Evolutionary conservation across 2,329 filamentous ascomycete species (phyloP).

Genomic region (Xylaria digitata): DNA sequence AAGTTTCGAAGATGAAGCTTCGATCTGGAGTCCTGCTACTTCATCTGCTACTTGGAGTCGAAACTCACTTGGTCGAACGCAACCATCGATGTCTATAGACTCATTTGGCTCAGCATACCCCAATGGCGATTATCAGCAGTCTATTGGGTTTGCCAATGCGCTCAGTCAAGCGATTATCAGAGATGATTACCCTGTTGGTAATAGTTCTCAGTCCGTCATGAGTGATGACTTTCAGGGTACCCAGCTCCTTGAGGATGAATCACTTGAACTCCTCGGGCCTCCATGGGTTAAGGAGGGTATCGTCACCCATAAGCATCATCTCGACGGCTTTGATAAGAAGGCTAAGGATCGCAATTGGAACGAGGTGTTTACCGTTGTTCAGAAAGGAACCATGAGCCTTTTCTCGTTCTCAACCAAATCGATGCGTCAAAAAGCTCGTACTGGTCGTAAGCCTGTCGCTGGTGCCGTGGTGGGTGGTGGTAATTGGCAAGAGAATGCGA

Average conservation of each 20-base stretch:
- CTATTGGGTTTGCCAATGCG: conserved; percentile 96
- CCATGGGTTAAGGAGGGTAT: conserved; percentile 99
- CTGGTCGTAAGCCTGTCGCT: conserved; percentile 60
- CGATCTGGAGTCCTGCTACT: conserved; percentile 85
- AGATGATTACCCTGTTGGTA: conserved; percentile 75
- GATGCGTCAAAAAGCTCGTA: conserved; percentile 71
- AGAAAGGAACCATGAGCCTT: conserved; percentile 91
- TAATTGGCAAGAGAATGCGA: conserved; percentile 98
- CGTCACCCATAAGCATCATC: conserved; percentile 94
- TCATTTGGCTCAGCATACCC: conserved; percentile 83
- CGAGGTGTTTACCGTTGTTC: conserved; percentile 95
- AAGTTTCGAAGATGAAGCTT: conserved; percentile 90
- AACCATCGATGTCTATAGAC: conserved; percentile 91
- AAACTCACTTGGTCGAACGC: conserved; percentile 89
- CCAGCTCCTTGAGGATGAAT: conserved; percentile 89
- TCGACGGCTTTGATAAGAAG: conserved; percentile 90
- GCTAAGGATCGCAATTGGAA: conserved; percentile 95
- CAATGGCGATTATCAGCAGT: conserved; percentile 88
- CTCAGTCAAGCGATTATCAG: conserved; percentile 96
- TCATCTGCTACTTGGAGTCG: conserved; percentile 97
- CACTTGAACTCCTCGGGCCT: conserved; percentile 89
- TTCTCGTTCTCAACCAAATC: conserved; percentile 95
- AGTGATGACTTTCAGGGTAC: conserved; percentile 70
- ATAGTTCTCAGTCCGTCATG: conserved; percentile 60
- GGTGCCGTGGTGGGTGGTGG: conserved; percentile 86